These are phyloP conservation scores for Candida endomychidarum DNA, from an alignment of 805 yeast species.

Conservation along the genomic window DNA sequence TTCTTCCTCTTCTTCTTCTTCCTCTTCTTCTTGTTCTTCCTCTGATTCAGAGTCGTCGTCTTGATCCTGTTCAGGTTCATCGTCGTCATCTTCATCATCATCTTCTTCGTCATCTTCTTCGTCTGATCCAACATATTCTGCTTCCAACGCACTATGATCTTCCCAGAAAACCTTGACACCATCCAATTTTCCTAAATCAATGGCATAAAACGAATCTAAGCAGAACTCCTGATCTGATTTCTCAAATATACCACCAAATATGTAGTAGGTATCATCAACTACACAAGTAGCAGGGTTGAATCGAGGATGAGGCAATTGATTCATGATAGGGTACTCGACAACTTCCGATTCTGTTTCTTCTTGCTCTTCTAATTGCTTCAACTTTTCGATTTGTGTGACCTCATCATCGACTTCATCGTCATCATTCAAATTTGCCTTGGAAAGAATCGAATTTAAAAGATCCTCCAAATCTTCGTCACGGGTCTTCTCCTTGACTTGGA, in stretches of 20 bases:
- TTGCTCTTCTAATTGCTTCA: conserved; percentile 34
- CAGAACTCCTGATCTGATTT: conserved; percentile 81
- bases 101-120: conserved; percentile 64
- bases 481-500: conserved; percentile 43
- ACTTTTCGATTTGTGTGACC: conserved; percentile 34
- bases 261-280: conserved; percentile 76
- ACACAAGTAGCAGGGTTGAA: conserved; percentile 86
- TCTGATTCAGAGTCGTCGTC: conserved; percentile 58
- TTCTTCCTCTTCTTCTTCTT: conserved; percentile 62
- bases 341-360: conserved; percentile 40
- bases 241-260: conserved; percentile 91
- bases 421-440: conserved; percentile 69
- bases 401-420: conserved; percentile 52
- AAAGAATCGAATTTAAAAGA: conserved; percentile 68
- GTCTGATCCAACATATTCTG: conserved; percentile 57
- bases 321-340: conserved; percentile 56
- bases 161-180: conserved; percentile 92
- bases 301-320: conserved; percentile 79
- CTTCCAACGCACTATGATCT: conserved; percentile 60
- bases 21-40: conserved; percentile 67
- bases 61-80: conserved; percentile 36
- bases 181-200: conserved; percentile 83
- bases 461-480: conserved; percentile 83
- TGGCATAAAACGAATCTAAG: conserved; percentile 80
- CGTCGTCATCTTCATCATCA: conserved; percentile 34